phyloP scores from a whole-genome alignment of 2,329 filamentous ascomycete genomes.

The Talaromyces verruculosus region DNA sequence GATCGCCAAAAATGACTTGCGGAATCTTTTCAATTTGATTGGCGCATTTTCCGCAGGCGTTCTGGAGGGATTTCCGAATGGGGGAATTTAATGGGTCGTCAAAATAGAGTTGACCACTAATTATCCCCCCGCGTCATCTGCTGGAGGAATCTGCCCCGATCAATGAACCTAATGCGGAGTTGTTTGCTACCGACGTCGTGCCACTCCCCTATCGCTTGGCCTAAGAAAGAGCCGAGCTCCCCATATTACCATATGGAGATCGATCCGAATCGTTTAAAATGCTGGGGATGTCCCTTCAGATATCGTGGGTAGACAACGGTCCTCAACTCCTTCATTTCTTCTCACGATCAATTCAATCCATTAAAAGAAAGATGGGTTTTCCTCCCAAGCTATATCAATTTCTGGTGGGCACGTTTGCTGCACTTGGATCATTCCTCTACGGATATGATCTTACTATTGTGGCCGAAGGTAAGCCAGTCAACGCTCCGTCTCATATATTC shows the following conservation, averaged over 20 bases:
- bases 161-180: neutral
- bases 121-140: neutral
- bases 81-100: neutral
- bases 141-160: neutral
- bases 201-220: neutral
- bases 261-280: neutral
- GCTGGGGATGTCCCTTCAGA: neutral
- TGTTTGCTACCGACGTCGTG: neutral
- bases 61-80: neutral
- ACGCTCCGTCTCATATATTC: neutral
- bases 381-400: conserved; percentile 27
- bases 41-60: neutral
- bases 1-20: neutral
- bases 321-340: neutral
- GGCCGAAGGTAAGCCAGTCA: neutral
- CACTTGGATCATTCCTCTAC: neutral
- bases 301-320: neutral
- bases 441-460: conserved; percentile 4
- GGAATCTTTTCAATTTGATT: neutral
- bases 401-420: conserved; percentile 23
- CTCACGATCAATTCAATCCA: neutral
- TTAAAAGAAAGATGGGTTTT: neutral
- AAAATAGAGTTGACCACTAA: neutral
- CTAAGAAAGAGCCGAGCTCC: neutral
- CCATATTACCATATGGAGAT: neutral